Percentiles rank a stretch among this genome's conserved stretches.
Evolutionary conservation across 2,329 filamentous ascomycete genomes (phyloP).

Genomic region (Elsinoe fawcettii): DNA sequence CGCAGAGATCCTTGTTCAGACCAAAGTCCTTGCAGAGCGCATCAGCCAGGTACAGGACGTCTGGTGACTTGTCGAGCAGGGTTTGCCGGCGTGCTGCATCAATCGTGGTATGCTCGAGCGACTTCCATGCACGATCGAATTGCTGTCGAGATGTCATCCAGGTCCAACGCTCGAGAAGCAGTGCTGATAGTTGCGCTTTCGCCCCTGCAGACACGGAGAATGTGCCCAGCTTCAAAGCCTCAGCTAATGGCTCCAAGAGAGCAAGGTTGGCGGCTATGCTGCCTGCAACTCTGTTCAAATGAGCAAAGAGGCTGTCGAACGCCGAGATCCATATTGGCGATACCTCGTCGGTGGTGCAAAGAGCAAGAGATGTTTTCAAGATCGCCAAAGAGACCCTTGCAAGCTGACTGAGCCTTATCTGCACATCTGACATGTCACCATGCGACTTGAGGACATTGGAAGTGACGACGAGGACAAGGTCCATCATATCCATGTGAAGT

Average conservation of each 20-base stretch:
- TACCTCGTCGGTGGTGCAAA: background rate
- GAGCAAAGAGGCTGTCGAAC: background rate
- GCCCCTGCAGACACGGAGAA: background rate
- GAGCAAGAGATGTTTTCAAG: background rate
- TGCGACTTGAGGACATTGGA: background rate
- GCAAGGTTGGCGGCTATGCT: conserved; percentile 16
- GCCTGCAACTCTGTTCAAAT: conserved; percentile 2
- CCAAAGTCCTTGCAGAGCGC: background rate
- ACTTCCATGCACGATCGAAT: conserved; percentile 56
- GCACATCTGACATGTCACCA: background rate
- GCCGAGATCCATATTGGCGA: background rate
- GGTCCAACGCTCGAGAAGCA: conserved; percentile 22
- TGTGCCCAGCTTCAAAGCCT: background rate
- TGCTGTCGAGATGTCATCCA: conserved; percentile 55
- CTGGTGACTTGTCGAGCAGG: conserved; percentile 35
- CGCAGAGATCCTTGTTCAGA: background rate
- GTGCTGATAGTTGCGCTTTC: conserved; percentile 18
- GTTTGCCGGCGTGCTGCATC: conserved; percentile 27
- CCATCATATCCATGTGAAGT: background rate
- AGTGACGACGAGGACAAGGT: background rate
- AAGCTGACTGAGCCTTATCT: background rate
- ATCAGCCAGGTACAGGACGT: background rate
- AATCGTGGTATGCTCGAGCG: conserved; percentile 55
- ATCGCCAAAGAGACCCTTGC: background rate
- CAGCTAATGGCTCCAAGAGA: conserved; percentile 16